Evolutionary conservation across 2,329 filamentous ascomycete genomes (phyloP), one percentile per base, ranked within the genome.

Genomic region (Pestalotiopsis fici): DNA sequence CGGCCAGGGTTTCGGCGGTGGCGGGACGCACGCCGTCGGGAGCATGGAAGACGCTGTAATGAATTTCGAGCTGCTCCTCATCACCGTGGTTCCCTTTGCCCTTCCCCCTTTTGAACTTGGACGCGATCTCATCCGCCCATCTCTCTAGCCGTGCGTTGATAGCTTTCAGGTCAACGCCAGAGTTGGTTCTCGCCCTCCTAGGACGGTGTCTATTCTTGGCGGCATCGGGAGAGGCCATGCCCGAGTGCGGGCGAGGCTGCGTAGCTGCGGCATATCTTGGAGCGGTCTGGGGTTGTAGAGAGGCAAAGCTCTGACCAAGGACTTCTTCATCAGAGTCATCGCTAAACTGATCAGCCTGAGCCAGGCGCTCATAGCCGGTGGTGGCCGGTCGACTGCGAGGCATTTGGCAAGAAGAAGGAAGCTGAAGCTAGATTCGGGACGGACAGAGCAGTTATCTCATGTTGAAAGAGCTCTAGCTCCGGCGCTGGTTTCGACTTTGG

Each of bases 91-190:
- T 91, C 62, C 91, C 92, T 77, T 90, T 93, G 65, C 91, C 89
- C 74, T 90, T 91, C 73, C 88, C 86, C 71, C 95, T 93, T 83
- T 97, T 98, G 87, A 99, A 98, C 74, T 97, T 96, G 73, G 94
- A 93, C 35, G 96, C 95, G 75, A 99, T 98, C 82, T 99, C 96
- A 74, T 98, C 96, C 18, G 96, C 96, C 96, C 96, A 99, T 77
- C 93, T 88, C 81, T 99, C 96, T 28, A 99, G 84, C 27, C 96
- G 88, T 68, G 95, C 95, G 80, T 99, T 99, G 81, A 99, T 98
- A 68, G 96, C 96, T 79, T 98, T 98, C 77, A 99, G 93, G 76
- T 99, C 96, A 21, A 99, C 95, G 3, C 95, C 95, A 23, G 94
- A 94, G 74, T 95, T 96, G 77, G 93, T 92, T 64, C 77, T 71